Evolutionary conservation across 176 grass and related monocot genomes (phyloP), one percentile per base, ranked within the genome.

Genomic region (Carex pumila): DNA sequence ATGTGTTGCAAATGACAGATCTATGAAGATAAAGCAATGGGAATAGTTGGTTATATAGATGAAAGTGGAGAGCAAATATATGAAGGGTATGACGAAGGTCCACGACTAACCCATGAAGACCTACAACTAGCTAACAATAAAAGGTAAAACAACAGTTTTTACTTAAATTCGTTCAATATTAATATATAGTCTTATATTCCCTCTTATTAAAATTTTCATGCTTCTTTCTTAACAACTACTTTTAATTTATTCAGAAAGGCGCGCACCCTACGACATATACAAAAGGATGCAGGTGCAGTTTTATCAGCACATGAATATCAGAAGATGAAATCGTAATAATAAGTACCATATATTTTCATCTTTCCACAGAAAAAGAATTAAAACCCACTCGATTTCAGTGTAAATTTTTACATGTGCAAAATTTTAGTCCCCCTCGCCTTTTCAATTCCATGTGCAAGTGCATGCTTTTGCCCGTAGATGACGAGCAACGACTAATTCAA

Each of bases 51-150:
- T 49, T 95, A 88, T 81, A 89, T 17, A 4, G 80, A 95, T 31
- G 61, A 84, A 62, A 89, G 18, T 0, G 87, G 93, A 2, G 85
- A 95, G 69, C 54, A 86, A 67, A 39, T 92, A 5, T 95, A 84
- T 0, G 90, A 92, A 49, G 93, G 87, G 3, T 58, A 87, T 8
- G 93, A 90, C 19, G 88, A 95, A 87, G 90, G 86, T 8, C 90
- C 88, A 1, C 80, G 86, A 17, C 54, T 88, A 25, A 88, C 86
- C 41, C 41, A 82, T 81, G 79, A 86, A 69, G 88, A 88, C 3
- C 84, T 90, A 71, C 74, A 90, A 7, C 85, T 64, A 62, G n/a
- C 65, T n/a, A 68, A 6, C 53, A 81, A 19, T 15, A 86, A 90
- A 59, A 90, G 82, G 91, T 90, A 90, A 84, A 84, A 14, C 39